phyloP scores from a whole-genome alignment of 805 yeast genomes.

The Candida cerambycidarum region DNA sequence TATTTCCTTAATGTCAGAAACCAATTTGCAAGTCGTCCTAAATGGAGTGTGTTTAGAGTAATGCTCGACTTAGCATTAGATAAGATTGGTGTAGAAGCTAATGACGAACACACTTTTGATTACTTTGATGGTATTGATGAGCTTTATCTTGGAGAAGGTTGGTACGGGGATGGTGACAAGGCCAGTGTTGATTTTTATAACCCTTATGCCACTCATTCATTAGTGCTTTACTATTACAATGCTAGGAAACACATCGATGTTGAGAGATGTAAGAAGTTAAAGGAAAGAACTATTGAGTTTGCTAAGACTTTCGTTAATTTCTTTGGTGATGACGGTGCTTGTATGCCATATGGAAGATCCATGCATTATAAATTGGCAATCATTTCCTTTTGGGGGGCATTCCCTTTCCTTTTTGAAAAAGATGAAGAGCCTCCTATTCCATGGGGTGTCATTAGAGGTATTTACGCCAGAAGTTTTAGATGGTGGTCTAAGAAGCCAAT shows the following conservation, averaged over 20 bases:
- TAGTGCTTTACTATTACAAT: conserved; percentile 22
- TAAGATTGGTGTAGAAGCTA: conserved; percentile 19
- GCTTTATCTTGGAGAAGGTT: conserved; percentile 26
- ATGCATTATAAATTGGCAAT: conserved; percentile 15
- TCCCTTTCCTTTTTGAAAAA: conserved; percentile 6
- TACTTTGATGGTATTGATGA: conserved; percentile 22
- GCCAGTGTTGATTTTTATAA: conserved; percentile 26
- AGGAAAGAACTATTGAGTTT: conserved; percentile 19
- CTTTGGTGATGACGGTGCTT: conserved; percentile 17
- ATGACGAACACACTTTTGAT: conserved; percentile 16
- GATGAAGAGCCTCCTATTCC: conserved; percentile 9
- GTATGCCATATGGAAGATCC: conserved; percentile 15
- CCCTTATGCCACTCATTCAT: conserved; percentile 30
- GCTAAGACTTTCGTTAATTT: conserved; percentile 22
- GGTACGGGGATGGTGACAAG: conserved; percentile 28
- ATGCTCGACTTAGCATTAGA: conserved; percentile 26
- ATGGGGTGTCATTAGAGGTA: conserved; percentile 15
- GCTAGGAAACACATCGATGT: conserved; percentile 15
- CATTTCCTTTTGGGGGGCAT: conserved; percentile 16
- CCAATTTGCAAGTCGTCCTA: conserved; percentile 17
- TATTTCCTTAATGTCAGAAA: conserved; percentile 20
- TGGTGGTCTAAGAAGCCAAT: conserved; percentile 17
- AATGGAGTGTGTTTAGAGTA: conserved; percentile 30
- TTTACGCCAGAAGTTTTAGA: conserved; percentile 10
- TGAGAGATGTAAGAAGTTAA: conserved; percentile 14